Conservation (phyloP, 805 yeast species). For the Kurtzmaniella cleridarum region DNA sequence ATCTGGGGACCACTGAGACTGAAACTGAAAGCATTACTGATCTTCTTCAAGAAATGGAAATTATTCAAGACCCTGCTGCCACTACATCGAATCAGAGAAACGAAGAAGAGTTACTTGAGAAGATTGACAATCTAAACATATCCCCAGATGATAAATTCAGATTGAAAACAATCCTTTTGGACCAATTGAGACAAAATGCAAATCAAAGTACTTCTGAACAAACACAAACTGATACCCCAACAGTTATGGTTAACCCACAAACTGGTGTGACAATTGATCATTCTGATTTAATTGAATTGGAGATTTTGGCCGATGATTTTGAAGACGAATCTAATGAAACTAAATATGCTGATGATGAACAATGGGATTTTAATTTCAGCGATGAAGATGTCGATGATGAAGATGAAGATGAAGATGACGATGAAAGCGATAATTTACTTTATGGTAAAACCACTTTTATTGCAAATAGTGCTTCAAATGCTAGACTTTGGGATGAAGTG, state of each 20-base stretch:
- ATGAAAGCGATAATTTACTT: conserved; percentile 22
- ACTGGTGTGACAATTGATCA: conserved; percentile 25
- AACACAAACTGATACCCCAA: background rate
- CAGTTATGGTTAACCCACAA: background rate
- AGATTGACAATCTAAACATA: conserved; percentile 21
- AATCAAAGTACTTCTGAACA: conserved; percentile 4
- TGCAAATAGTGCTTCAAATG: conserved; percentile 8
- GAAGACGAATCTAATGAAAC: conserved; percentile 22
- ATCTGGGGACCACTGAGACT: conserved; percentile 1
- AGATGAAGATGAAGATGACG: conserved; percentile 16
- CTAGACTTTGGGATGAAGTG: conserved; percentile 38
- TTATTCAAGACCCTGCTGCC: conserved; percentile 29
- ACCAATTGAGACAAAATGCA: conserved; percentile 10
- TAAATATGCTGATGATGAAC: conserved; percentile 26
- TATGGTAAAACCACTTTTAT: conserved; percentile 17
- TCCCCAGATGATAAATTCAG: conserved; percentile 22
- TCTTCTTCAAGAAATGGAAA: conserved; percentile 31
- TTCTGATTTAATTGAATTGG: conserved; percentile 48
- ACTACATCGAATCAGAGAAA: conserved; percentile 12
- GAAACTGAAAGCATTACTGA: conserved; percentile 19
- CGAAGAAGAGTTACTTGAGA: conserved; percentile 16
- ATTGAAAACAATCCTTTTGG: conserved; percentile 19
- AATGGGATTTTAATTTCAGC: conserved; percentile 29
- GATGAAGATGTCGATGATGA: conserved; percentile 35
- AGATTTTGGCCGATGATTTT: conserved; percentile 47